Percentiles rank a stretch among this genome's conserved stretches.
phyloP scores from a whole-genome alignment of 768 basidiomycete genomes.

The Mycena venus region DNA sequence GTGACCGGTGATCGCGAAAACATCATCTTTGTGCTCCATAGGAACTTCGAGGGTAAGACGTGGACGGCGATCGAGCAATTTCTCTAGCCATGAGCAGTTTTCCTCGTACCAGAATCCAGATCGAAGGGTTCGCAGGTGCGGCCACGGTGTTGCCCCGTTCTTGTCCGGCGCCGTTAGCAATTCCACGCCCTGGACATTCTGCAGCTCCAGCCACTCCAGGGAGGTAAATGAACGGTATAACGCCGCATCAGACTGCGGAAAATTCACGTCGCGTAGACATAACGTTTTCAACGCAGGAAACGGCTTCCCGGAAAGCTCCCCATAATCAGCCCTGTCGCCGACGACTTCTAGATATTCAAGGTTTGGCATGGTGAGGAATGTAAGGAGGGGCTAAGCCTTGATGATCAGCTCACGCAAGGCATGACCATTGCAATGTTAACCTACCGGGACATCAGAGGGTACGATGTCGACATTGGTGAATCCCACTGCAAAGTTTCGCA shows the following conservation, averaged over 20 bases:
- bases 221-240: slow-evolving; percentile 28
- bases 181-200: slow-evolving; percentile 1
- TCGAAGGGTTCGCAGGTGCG: slow-evolving; percentile 16
- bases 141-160: slow-evolving; percentile 9
- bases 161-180: slow-evolving; percentile 2
- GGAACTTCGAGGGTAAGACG: slow-evolving; percentile 12
- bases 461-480: slow-evolving; percentile 20
- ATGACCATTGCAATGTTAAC: not conserved
- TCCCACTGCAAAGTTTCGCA: slow-evolving; percentile 42
- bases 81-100: not conserved
- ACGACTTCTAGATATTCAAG: slow-evolving; percentile 48
- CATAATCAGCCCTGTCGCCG: slow-evolving; percentile 31
- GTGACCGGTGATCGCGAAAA: not conserved
- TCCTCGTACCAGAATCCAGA: not conserved
- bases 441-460: not conserved
- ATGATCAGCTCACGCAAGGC: not conserved
- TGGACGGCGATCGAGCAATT: not conserved
- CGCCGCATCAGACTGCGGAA: not conserved
- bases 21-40: not conserved
- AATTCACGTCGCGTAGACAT: slow-evolving; percentile 20
- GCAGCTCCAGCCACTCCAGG: slow-evolving; percentile 26
- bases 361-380: slow-evolving; percentile 39
- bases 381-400: slow-evolving; percentile 28
- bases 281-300: slow-evolving; percentile 20
- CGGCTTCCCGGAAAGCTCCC: slow-evolving; percentile 25